Conservation (phyloP, 345 rosid genomes). For the Turritis glabra region DNA sequence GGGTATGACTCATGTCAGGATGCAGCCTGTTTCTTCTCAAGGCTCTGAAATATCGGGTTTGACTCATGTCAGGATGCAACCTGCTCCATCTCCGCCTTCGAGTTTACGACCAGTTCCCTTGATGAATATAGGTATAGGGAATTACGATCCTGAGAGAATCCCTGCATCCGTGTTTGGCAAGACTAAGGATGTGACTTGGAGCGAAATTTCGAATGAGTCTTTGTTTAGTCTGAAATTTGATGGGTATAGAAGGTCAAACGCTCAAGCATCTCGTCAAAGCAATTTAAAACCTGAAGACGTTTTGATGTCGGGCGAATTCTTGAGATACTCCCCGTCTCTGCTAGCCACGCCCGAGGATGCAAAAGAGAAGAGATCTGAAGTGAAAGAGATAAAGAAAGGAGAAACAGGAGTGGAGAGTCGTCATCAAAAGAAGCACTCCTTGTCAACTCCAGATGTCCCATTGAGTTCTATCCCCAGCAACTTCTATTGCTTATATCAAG, state of each 20-base stretch:
- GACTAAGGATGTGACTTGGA: conserved; percentile 19
- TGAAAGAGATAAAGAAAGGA: not conserved
- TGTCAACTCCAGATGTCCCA: not conserved
- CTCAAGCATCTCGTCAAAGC: conserved; percentile 3
- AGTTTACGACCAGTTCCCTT: conserved; percentile 1
- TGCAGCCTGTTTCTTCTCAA: not conserved
- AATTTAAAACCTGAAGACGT: not conserved
- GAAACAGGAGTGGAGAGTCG: not conserved
- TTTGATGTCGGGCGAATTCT: conserved; percentile 9
- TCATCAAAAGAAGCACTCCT: not conserved
- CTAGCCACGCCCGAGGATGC: not conserved
- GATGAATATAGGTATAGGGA: not conserved
- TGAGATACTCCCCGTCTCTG: conserved; percentile 8
- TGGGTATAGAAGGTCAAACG: conserved; percentile 9
- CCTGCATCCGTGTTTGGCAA: conserved; percentile 15
- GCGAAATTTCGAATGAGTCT: conserved; percentile 24
- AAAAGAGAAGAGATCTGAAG: conserved; percentile 7
- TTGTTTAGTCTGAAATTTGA: conserved; percentile 32
- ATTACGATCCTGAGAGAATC: conserved; percentile 20
- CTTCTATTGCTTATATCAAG: not conserved
- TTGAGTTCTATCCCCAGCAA: not conserved
- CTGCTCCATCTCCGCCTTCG: conserved; percentile 19
- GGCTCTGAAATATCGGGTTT: conserved; percentile 4
- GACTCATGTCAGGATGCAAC: conserved; percentile 7
- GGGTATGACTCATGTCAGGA: conserved; percentile 6